Evolutionary conservation across 2,329 filamentous ascomycete genomes (phyloP).

Genomic region (Aureobasidium sp.): DNA sequence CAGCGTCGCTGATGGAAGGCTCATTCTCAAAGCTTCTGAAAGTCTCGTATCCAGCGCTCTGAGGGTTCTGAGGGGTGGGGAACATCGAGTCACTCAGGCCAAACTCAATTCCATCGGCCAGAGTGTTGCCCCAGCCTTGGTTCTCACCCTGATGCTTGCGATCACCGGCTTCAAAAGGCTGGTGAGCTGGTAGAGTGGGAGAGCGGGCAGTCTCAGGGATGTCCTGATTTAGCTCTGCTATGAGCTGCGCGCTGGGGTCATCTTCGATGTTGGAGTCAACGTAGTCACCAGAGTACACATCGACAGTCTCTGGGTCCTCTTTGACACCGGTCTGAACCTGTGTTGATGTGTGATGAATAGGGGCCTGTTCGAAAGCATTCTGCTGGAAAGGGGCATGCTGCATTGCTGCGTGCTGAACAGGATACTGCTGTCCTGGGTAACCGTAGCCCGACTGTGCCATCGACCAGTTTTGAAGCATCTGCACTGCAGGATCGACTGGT

Average conservation of each 20-base stretch:
- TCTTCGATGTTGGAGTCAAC: not conserved
- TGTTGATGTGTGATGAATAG: not conserved
- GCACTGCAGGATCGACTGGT: not conserved
- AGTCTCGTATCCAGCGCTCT: not conserved
- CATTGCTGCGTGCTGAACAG: not conserved
- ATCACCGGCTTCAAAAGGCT: not conserved
- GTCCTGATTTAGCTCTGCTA: not conserved
- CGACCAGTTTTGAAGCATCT: not conserved
- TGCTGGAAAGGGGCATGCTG: not conserved
- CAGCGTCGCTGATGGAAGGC: not conserved
- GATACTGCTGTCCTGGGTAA: not conserved
- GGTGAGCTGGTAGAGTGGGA: not conserved
- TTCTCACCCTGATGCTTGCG: not conserved
- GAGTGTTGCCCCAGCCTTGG: not conserved
- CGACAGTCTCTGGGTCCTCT: not conserved
- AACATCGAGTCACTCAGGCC: not conserved
- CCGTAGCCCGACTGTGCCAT: not conserved
- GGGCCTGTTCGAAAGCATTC: not conserved
- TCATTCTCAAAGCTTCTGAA: not conserved
- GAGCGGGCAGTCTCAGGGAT: not conserved
- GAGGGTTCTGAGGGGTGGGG: too few species aligned
- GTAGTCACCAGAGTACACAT: not conserved
- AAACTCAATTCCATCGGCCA: not conserved
- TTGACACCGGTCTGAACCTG: not conserved
- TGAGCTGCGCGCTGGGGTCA: not conserved